Conservation (phyloP, 1,284 basidiomycete species). For the Xerocomus nothofagi region DNA sequence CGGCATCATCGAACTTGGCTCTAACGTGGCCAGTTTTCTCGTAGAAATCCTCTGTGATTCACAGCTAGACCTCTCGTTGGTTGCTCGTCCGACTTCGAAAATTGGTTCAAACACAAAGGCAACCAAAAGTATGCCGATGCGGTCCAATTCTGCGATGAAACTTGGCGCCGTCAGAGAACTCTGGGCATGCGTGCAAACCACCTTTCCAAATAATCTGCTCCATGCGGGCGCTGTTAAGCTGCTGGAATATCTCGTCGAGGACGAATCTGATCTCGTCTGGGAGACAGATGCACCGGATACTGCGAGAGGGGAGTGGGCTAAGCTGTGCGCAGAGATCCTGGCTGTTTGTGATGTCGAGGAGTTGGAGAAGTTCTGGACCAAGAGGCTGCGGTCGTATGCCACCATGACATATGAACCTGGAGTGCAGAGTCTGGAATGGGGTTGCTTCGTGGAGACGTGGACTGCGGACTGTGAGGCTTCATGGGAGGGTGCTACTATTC, state of each 20-base stretch:
- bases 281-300: conserved; percentile 41
- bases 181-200: conserved; percentile 47
- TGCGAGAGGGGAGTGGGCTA: conserved; percentile 54
- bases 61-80: conserved; percentile 47
- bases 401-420: conserved; percentile 26
- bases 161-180: conserved; percentile 53
- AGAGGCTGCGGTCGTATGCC: conserved; percentile 17
- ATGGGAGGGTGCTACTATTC: conserved; percentile 56
- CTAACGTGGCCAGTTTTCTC: conserved; percentile 44
- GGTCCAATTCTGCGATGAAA: conserved; percentile 47
- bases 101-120: conserved; percentile 4
- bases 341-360: conserved; percentile 45
- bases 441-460: conserved; percentile 55
- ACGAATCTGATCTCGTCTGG: conserved; percentile 48
- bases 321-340: conserved; percentile 55
- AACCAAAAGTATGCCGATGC: conserved; percentile 7
- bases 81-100: conserved; percentile 19
- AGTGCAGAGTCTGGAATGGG: conserved; percentile 52
- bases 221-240: conserved; percentile 45
- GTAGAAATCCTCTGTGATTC: conserved; percentile 51
- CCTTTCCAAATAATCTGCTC: conserved; percentile 45
- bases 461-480: conserved; percentile 35
- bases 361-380: conserved; percentile 54
- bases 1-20: conserved; percentile 41
- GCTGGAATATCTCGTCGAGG: conserved; percentile 47